phyloP scores from a whole-genome alignment of 768 basidiomycete genomes.

The Flagelloscypha sp. region DNA sequence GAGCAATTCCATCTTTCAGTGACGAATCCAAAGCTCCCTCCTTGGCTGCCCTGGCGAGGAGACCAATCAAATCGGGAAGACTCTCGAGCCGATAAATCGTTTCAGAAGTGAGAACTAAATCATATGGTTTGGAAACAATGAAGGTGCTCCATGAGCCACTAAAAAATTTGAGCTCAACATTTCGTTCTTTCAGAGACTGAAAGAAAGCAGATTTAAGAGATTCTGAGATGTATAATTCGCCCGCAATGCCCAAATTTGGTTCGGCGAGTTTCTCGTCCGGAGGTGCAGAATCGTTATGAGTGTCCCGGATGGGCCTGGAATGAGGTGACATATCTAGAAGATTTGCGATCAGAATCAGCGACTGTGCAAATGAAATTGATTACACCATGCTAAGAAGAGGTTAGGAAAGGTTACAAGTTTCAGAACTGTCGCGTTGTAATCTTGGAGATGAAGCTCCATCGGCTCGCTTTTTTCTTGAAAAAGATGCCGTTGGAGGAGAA shows the following conservation, averaged over 20 bases:
- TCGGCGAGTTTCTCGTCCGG: slow-evolving; percentile 21
- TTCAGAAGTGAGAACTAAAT: slow-evolving; percentile 82
- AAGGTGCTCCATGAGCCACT: slow-evolving; percentile 74
- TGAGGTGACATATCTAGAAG: slow-evolving; percentile 53
- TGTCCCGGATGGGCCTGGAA: slow-evolving; percentile 37
- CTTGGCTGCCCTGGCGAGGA: slow-evolving; percentile 36
- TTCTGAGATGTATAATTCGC: slow-evolving; percentile 60
- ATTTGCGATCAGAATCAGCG: slow-evolving; percentile 2
- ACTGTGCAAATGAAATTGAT: too few relatives aligned
- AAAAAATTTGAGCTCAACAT: slow-evolving; percentile 65
- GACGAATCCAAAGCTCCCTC: slow-evolving; percentile 6
- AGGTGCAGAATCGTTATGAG: slow-evolving; percentile 14
- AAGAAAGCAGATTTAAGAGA: slow-evolving; percentile 59
- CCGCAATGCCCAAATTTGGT: slow-evolving; percentile 28
- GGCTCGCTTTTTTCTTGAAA: slow-evolving; percentile 14
- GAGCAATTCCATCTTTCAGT: slow-evolving; percentile 12
- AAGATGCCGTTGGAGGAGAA: slow-evolving; percentile 44
- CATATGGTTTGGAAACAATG: slow-evolving; percentile 35
- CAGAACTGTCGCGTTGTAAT: slow-evolving; percentile 81
- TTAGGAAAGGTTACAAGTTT: slow-evolving; percentile 77
- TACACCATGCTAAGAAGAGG: slow-evolving; percentile 75
- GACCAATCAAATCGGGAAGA: slow-evolving; percentile 48
- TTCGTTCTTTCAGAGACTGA: slow-evolving; percentile 41
- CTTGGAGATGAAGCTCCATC: slow-evolving; percentile 76
- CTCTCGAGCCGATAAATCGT: slow-evolving; percentile 78